phyloP scores from a whole-genome alignment of 2,329 filamentous ascomycete species.

The Colletotrichum sp. region DNA sequence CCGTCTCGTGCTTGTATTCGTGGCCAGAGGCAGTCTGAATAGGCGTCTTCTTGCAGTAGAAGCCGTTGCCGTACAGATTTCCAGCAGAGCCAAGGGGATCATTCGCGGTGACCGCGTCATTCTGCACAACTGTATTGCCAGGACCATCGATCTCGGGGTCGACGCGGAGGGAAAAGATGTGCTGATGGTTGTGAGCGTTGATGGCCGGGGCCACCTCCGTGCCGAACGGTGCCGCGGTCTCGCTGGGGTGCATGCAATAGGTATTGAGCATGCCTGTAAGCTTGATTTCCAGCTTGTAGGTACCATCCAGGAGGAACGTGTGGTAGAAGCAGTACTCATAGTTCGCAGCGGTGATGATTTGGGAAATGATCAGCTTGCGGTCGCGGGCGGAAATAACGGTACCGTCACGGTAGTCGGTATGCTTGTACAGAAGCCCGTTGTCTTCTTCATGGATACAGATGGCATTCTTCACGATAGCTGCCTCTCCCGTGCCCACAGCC shows the following conservation, averaged over 20 bases:
- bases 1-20: constrained; percentile 21
- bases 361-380: constrained; percentile 74
- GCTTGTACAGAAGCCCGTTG: constrained; percentile 75
- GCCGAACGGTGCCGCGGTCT: constrained; percentile 43
- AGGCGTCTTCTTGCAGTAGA: constrained; percentile 47
- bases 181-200: constrained; percentile 61
- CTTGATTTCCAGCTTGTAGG: constrained; percentile 64
- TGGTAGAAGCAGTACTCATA: constrained; percentile 69
- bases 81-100: constrained; percentile 69
- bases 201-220: constrained; percentile 55
- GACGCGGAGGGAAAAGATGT: constrained; percentile 55
- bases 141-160: constrained; percentile 38
- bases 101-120: constrained; percentile 66
- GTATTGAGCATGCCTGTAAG: constrained; percentile 53
- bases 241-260: constrained; percentile 40
- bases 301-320: constrained; percentile 59
- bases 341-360: constrained; percentile 78
- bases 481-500: constrained; percentile 70
- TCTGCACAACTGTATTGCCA: constrained; percentile 71
- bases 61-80: constrained; percentile 78
- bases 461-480: constrained; percentile 74
- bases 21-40: constrained; percentile 24
- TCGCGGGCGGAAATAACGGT: constrained; percentile 72
- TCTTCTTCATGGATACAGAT: constrained; percentile 82
- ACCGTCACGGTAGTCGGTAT: constrained; percentile 76